Percentiles rank a stretch among this genome's conserved stretches.
Conservation (phyloP, 192 early-diverging fungal species). For the Podila horticola region DNA sequence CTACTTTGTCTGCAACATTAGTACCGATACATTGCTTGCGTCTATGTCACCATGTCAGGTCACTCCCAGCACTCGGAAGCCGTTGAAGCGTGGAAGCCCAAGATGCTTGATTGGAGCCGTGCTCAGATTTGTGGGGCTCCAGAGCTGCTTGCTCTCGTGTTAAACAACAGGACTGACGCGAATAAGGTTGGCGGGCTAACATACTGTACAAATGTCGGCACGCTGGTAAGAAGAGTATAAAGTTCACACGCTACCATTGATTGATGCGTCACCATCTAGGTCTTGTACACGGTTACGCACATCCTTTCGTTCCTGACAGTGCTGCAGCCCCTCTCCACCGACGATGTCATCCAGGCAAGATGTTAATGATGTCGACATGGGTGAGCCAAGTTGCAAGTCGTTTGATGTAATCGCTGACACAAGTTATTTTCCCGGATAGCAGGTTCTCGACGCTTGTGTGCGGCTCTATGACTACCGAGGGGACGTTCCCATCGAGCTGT, state of each 20-base stretch:
- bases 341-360: slow-evolving; percentile 16
- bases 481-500: too few species aligned
- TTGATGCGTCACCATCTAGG: not conserved
- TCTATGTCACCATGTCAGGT: not conserved
- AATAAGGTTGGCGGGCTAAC: not conserved
- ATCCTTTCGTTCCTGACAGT: slow-evolving; percentile 9
- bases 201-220: not conserved
- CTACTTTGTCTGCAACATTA: not conserved
- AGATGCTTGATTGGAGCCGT: slow-evolving; percentile 2
- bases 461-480: too few species aligned
- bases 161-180: not conserved
- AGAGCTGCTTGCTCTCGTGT: not conserved
- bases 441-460: too few species aligned
- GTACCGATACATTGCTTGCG: not conserved
- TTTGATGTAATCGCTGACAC: too few species aligned
- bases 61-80: not conserved
- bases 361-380: too few species aligned
- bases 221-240: too few species aligned
- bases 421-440: too few species aligned
- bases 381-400: too few species aligned
- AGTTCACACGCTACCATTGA: too few species aligned
- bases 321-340: slow-evolving; percentile 9
- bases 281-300: slow-evolving; percentile 12
- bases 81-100: not conserved
- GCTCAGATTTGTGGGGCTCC: not conserved